These are phyloP conservation scores for Xylariaceae sp. DNA, from an alignment of 2,329 filamentous ascomycete species.

Conservation along the genomic window DNA sequence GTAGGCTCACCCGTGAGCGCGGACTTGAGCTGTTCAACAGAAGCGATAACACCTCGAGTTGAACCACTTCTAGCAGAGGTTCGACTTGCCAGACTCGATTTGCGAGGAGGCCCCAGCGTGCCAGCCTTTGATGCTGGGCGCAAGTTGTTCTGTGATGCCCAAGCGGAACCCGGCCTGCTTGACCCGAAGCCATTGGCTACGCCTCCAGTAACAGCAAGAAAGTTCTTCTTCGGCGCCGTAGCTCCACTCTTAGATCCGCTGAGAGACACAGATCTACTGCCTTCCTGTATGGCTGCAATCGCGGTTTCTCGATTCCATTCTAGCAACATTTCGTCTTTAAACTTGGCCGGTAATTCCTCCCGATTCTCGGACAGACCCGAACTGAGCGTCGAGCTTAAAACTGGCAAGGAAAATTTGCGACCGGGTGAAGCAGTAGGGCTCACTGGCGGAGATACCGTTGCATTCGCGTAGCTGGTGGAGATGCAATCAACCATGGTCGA, in stretches of 20 bases:
- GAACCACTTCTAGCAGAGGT: constrained; percentile 41
- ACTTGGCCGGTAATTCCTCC: constrained; percentile 57
- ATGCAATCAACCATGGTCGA: constrained; percentile 68
- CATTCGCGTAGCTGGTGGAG: constrained; percentile 62
- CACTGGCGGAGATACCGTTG: constrained; percentile 56
- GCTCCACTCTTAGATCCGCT: constrained; percentile 68
- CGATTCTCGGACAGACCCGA: constrained; percentile 38
- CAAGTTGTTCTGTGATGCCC: constrained; percentile 46
- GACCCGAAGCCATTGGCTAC: constrained; percentile 36
- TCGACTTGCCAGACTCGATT: constrained; percentile 50
- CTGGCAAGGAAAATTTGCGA: constrained; percentile 57
- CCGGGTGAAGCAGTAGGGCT: constrained; percentile 68
- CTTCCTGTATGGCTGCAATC: constrained; percentile 62
- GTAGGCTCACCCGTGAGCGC: constrained; percentile 50
- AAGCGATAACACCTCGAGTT: constrained; percentile 49
- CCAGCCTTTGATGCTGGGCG: constrained; percentile 43
- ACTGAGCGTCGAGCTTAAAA: constrained; percentile 47
- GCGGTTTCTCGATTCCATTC: constrained; percentile 77
- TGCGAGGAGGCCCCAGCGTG: constrained; percentile 38
- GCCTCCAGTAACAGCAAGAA: constrained; percentile 54
- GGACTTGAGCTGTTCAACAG: constrained; percentile 60
- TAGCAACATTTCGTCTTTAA: constrained; percentile 70
- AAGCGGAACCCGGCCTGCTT: constrained; percentile 40
- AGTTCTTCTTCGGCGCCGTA: constrained; percentile 46
- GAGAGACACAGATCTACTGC: constrained; percentile 66